A percentile compares a stretch with the other conserved stretches of the same genome.
phyloP scores from a whole-genome alignment of 2,329 filamentous ascomycete genomes.

The Aspergillus sergii region DNA sequence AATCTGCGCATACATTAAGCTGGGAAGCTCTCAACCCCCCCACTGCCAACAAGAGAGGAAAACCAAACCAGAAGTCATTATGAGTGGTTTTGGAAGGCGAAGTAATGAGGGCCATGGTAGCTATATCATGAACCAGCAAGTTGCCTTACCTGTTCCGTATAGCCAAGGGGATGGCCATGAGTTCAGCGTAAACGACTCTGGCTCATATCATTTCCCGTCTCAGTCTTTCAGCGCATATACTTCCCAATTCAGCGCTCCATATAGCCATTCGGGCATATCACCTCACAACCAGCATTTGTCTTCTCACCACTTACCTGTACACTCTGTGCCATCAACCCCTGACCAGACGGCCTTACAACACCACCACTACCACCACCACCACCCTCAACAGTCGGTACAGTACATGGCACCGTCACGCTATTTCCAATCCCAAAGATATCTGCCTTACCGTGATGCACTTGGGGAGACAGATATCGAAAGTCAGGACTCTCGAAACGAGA shows the following conservation, averaged over 20 bases:
- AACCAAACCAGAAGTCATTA: constrained; percentile 16
- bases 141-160: constrained; percentile 35
- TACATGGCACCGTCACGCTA: constrained; percentile 37
- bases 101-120: constrained; percentile 38
- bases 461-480: constrained; percentile 45
- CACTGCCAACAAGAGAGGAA: not conserved
- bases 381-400: constrained; percentile 25
- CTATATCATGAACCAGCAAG: constrained; percentile 38
- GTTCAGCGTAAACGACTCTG: constrained; percentile 31
- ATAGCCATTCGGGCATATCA: constrained; percentile 36
- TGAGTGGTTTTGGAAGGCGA: constrained; percentile 46
- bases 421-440: constrained; percentile 35
- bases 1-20: not conserved
- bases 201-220: constrained; percentile 36
- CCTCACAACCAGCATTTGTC: constrained; percentile 33
- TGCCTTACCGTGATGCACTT: constrained; percentile 38
- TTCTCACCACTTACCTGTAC: constrained; percentile 33
- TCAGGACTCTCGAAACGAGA: constrained; percentile 48
- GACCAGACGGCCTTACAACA: constrained; percentile 38
- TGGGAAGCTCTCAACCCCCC: not conserved
- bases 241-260: constrained; percentile 38
- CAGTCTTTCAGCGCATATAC: constrained; percentile 42
- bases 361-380: constrained; percentile 1
- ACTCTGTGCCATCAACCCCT: constrained; percentile 36
- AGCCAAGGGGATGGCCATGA: constrained; percentile 35